phyloP scores from a whole-genome alignment of 2,329 filamentous ascomycete genomes.

The Fusarium avenaceum region DNA sequence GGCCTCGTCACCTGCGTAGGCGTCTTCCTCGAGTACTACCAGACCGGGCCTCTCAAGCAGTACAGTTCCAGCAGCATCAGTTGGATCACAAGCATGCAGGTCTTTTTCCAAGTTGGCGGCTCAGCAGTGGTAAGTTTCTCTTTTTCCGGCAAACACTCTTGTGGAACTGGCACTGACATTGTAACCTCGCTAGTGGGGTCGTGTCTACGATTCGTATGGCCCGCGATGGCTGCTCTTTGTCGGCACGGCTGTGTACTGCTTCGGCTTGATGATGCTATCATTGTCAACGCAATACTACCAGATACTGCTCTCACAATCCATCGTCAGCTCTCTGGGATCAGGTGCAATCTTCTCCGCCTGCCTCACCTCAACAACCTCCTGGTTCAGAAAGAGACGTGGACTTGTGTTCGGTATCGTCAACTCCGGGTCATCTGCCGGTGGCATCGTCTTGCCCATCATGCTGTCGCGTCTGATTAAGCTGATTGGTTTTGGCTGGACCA shows the following conservation, averaged over 20 bases:
- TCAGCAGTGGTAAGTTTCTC: not conserved
- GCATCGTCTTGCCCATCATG: not conserved
- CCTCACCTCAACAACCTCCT: not conserved
- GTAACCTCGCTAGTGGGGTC: not conserved
- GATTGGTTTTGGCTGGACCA: not conserved
- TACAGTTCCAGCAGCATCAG: not conserved
- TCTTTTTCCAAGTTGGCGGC: not conserved
- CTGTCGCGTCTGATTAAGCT: not conserved
- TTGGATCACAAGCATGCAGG: constrained; percentile 1
- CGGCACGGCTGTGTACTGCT: not conserved
- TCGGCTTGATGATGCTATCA: not conserved
- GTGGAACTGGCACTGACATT: not conserved
- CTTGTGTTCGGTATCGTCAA: not conserved
- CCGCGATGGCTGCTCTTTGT: constrained; percentile 1
- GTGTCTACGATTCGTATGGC: constrained; percentile 2
- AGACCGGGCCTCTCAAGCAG: accelerated
- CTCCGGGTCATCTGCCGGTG: not conserved
- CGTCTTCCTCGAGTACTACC: constrained; percentile 2
- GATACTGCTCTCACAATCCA: accelerated
- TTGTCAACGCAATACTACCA: not conserved
- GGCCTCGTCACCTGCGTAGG: not conserved
- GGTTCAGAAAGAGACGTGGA: not conserved
- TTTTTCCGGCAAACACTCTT: too few relatives aligned
- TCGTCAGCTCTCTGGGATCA: accelerated
- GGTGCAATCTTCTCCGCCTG: not conserved